Percentiles rank a stretch among this genome's conserved stretches.
Conservation (phyloP, 306 rosid genomes). For the peach (Prunus persica) region DNA sequence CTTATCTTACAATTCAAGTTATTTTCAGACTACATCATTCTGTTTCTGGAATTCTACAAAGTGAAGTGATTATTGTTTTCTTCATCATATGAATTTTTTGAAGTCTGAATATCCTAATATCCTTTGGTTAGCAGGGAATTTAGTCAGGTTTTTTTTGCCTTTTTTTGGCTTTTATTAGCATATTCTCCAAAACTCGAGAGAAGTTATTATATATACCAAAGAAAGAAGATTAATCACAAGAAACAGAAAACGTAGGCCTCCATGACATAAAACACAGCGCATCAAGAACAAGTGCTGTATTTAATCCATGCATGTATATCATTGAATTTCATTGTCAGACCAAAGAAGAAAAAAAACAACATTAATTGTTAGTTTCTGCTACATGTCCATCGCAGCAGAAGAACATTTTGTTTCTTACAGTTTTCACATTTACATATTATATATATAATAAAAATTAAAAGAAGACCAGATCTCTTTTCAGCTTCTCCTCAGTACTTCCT, state of each 20-base stretch:
- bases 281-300: no score
- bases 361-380: no score
- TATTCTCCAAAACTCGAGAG: not conserved
- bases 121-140: not conserved
- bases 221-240: not conserved
- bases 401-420: no score
- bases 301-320: no score
- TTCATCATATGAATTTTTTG: not conserved
- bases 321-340: no score
- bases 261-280: not conserved
- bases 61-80: not conserved
- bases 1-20: not conserved
- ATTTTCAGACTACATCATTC: not conserved
- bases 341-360: no score
- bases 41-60: not conserved
- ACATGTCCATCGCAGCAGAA: no score
- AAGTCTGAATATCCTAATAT: not conserved
- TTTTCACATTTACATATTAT: no score
- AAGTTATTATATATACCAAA: not conserved
- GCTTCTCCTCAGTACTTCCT: conserved; percentile 38
- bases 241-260: not conserved
- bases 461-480: no score
- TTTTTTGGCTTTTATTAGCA: not conserved
- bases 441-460: no score
- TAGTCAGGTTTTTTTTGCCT: not conserved